Conservation (phyloP, 1,139 yeast genomes). For the Blastobotrys apis region DNA sequence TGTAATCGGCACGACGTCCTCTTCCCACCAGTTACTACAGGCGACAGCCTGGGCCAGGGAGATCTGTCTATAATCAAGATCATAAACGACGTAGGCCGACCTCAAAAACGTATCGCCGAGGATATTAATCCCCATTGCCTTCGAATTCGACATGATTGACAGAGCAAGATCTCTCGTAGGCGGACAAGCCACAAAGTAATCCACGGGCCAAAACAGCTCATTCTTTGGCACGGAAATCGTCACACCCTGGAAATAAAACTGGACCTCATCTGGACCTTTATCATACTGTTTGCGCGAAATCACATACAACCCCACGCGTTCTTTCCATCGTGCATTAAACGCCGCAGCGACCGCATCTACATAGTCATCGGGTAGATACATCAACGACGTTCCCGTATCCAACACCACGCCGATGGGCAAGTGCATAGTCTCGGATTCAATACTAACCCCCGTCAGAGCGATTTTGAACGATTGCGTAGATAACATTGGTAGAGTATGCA, state of each 20-base stretch:
- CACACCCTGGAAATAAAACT: conserved; percentile 42
- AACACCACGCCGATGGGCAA: conserved; percentile 23
- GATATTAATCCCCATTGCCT: conserved; percentile 24
- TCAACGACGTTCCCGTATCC: conserved; percentile 38
- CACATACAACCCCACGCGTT: conserved; percentile 39
- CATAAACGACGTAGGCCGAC: conserved; percentile 72
- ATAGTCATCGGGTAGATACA: conserved; percentile 30
- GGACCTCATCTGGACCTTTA: conserved; percentile 29
- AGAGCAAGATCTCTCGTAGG: conserved; percentile 21
- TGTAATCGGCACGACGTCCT: conserved; percentile 3
- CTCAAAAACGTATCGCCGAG: conserved; percentile 75
- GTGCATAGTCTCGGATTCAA: conserved; percentile 9
- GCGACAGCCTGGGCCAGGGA: conserved; percentile 22
- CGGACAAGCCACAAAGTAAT: conserved; percentile 23
- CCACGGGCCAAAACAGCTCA: conserved; percentile 34
- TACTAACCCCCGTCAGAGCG: conserved; percentile 12
- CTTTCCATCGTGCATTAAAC: conserved; percentile 37
- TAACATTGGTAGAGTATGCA: conserved; percentile 42
- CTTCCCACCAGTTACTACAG: neutral
- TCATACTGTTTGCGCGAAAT: conserved; percentile 24
- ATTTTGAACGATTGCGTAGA: conserved; percentile 23
- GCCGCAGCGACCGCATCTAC: conserved; percentile 26
- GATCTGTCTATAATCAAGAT: conserved; percentile 38
- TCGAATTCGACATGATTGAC: conserved; percentile 25
- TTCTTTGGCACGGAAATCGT: conserved; percentile 42